phyloP scores from a whole-genome alignment of 805 yeast genomes.

The Wickerhamia fluorescens region DNA sequence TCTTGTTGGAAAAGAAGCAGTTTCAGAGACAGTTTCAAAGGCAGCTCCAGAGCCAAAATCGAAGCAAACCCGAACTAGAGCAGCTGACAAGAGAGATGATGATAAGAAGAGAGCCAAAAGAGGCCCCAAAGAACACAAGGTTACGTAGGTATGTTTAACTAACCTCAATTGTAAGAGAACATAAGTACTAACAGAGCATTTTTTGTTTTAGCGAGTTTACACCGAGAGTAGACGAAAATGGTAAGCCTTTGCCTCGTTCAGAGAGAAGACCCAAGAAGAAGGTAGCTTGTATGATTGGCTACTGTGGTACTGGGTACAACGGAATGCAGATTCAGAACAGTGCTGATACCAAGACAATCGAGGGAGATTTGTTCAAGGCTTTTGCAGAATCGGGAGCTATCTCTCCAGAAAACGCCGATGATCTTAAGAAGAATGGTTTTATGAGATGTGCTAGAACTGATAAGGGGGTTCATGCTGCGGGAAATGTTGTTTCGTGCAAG shows the following conservation, averaged over 20 bases:
- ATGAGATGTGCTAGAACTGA: constrained; percentile 87
- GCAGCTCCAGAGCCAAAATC: neutral
- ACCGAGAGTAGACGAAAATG: constrained; percentile 52
- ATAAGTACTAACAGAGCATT: too few species aligned
- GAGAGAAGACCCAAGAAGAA: constrained; percentile 80
- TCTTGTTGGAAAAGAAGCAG: too few species aligned
- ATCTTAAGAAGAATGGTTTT: constrained; percentile 80
- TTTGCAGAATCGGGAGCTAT: constrained; percentile 83
- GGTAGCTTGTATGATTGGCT: constrained; percentile 86
- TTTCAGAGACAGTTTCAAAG: too few species aligned
- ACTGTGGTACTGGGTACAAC: constrained; percentile 94
- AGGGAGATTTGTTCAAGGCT: constrained; percentile 80
- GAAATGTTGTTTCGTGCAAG: constrained; percentile 80
- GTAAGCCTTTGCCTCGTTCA: constrained; percentile 48
- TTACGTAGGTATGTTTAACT: constrained; percentile 55
- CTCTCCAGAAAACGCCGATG: constrained; percentile 78
- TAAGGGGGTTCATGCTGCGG: constrained; percentile 97
- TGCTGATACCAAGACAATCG: constrained; percentile 84
- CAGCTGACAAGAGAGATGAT: constrained; percentile 13
- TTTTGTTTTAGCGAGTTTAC: constrained; percentile 26
- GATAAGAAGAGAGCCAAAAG: constrained; percentile 15
- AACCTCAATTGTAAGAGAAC: too few species aligned
- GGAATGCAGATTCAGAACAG: constrained; percentile 83
- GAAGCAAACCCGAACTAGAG: too few species aligned
- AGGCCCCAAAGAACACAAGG: constrained; percentile 27